phyloP scores from a whole-genome alignment of 2,329 filamentous ascomycete genomes.

The Trichophyton equinum region DNA sequence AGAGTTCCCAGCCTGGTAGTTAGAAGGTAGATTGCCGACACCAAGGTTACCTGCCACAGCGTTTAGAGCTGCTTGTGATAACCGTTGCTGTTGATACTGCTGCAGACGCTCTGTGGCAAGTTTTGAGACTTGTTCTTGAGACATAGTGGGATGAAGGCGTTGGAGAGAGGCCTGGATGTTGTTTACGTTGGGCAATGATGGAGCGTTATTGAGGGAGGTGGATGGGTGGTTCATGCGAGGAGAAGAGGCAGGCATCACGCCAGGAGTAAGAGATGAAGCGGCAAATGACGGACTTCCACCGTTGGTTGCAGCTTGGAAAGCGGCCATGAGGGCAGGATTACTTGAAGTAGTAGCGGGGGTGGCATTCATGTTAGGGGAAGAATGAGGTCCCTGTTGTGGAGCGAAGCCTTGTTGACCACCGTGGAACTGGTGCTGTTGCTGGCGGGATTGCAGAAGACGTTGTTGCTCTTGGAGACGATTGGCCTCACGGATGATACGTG shows the following conservation, averaged over 20 bases:
- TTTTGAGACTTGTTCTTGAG: constrained; percentile 42
- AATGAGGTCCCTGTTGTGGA: constrained; percentile 26
- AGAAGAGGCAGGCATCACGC: constrained; percentile 30
- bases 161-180: constrained; percentile 42
- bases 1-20: constrained; percentile 19
- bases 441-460: constrained; percentile 47
- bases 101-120: constrained; percentile 41
- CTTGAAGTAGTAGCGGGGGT: constrained; percentile 27
- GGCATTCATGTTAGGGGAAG: constrained; percentile 35
- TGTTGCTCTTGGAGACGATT: constrained; percentile 40
- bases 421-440: constrained; percentile 31
- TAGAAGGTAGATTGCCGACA: constrained; percentile 29
- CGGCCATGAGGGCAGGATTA: constrained; percentile 34
- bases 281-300: constrained; percentile 35
- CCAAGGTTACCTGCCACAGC: constrained; percentile 38
- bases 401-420: constrained; percentile 25
- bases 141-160: constrained; percentile 38
- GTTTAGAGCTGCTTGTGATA: constrained; percentile 42
- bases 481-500: constrained; percentile 37
- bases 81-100: constrained; percentile 36
- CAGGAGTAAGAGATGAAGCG: constrained; percentile 22
- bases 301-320: constrained; percentile 30
- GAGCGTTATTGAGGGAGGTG: constrained; percentile 38
- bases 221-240: constrained; percentile 35
- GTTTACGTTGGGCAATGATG: constrained; percentile 39